Conservation (phyloP, 306 rosid species). For the Vicia villosa region DNA sequence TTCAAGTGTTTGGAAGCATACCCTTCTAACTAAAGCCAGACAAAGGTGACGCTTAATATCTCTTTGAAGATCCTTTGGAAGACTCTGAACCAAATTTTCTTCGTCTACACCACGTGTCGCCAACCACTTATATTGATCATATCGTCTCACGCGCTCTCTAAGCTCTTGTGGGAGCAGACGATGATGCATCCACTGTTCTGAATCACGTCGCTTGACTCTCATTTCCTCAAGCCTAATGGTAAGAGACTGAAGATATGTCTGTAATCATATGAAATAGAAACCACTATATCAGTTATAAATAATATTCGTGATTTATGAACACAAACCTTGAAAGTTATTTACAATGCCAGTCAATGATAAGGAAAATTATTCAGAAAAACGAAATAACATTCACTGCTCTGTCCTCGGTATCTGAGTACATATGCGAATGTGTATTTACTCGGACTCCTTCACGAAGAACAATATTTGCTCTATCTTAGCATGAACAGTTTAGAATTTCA, state of each 20-base stretch:
- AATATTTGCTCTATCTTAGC: too few species aligned
- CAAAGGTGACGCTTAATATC: constrained; percentile 97
- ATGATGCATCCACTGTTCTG: constrained; percentile 99
- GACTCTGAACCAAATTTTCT: constrained; percentile 81
- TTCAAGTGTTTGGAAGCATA: constrained; percentile 45
- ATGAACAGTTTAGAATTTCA: too few species aligned
- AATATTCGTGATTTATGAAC: too few species aligned
- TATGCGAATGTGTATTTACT: too few species aligned
- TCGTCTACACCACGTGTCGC: constrained; percentile 98
- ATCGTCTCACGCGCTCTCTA: constrained; percentile 92
- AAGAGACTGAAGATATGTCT: constrained; percentile 98
- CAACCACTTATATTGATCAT: constrained; percentile 98
- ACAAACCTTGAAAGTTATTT: too few species aligned
- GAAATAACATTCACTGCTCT: too few species aligned
- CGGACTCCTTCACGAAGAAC: too few species aligned
- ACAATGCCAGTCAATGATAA: too few species aligned
- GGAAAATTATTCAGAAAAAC: too few species aligned
- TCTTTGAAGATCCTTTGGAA: constrained; percentile 96
- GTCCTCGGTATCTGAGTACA: too few species aligned
- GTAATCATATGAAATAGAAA: constrained; percentile 46
- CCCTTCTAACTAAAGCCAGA: constrained; percentile 97
- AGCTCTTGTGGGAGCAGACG: constrained; percentile 89
- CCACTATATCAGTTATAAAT: constrained; percentile 21
- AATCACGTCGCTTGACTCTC: constrained; percentile 97
- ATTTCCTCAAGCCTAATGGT: constrained; percentile 96